phyloP scores from a whole-genome alignment of 2,329 filamentous ascomycete genomes.

The Cladosporium halotolerans region DNA sequence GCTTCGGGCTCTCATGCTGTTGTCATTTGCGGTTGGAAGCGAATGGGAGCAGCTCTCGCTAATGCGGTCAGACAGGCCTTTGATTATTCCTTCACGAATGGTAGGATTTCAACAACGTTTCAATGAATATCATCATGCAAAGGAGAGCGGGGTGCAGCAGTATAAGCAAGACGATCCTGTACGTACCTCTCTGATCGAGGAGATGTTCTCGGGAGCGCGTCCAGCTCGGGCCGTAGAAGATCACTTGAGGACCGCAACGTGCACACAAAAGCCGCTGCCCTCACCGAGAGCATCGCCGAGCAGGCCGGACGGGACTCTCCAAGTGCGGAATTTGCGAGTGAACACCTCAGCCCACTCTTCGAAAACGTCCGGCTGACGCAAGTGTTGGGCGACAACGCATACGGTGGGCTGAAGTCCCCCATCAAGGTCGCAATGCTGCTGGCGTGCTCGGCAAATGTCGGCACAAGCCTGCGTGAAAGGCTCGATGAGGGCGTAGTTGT shows the following conservation, averaged over 20 bases:
- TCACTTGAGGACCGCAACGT: conserved; percentile 59
- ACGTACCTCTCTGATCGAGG: not conserved
- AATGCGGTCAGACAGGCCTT: conserved; percentile 1
- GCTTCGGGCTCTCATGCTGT: not conserved
- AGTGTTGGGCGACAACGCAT: conserved; percentile 81
- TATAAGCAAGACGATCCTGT: not conserved
- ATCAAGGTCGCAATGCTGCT: not conserved
- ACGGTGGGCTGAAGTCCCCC: conserved; percentile 49
- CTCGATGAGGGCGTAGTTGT: conserved; percentile 78
- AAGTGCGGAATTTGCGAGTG: conserved; percentile 60
- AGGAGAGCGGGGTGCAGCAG: not conserved
- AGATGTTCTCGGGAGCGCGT: not conserved
- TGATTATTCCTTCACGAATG: conserved; percentile 1
- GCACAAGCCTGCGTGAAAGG: conserved; percentile 71
- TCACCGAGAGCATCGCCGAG: conserved; percentile 55
- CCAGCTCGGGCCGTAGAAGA: not conserved
- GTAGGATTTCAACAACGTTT: conserved; percentile 8
- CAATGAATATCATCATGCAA: not conserved
- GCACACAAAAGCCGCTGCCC: conserved; percentile 72
- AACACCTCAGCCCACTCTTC: conserved; percentile 72
- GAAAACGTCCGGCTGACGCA: conserved; percentile 79
- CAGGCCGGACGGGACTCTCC: conserved; percentile 63
- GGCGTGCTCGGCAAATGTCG: conserved; percentile 62
- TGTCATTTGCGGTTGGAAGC: too few species aligned
- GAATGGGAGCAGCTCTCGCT: too few species aligned